phyloP scores from a whole-genome alignment of 257 asterid genomes.

The Nicotiana knightiana region DNA sequence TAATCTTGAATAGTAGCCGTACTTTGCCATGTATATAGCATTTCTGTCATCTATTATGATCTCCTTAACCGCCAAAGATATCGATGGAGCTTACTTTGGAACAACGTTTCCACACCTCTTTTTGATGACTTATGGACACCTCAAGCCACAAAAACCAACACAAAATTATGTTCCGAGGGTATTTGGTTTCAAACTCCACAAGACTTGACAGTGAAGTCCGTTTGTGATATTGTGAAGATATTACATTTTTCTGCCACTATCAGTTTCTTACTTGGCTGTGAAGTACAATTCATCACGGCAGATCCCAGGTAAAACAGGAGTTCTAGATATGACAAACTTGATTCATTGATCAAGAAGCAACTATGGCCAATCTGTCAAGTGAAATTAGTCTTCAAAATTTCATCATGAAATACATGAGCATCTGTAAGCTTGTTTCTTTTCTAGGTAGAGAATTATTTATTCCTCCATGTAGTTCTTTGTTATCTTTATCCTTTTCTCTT shows the following conservation, averaged over 20 bases:
- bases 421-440: constrained; percentile 21
- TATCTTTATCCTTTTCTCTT: neutral
- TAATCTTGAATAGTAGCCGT: neutral
- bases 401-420: constrained; percentile 12
- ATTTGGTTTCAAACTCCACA: constrained; percentile 92
- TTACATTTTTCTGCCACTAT: constrained; percentile 25
- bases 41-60: constrained; percentile 6
- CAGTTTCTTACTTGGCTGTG: constrained; percentile 30
- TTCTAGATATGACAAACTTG: constrained; percentile 29
- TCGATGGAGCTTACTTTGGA: constrained; percentile 89
- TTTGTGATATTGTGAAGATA: constrained; percentile 17
- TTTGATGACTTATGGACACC: constrained; percentile 92
- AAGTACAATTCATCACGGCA: constrained; percentile 12
- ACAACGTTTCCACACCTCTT: constrained; percentile 93
- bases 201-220: constrained; percentile 36
- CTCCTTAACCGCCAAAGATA: constrained; percentile 64
- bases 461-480: constrained; percentile 6
- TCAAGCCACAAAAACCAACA: constrained; percentile 78
- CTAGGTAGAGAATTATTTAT: constrained; percentile 12
- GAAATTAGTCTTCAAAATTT: constrained; percentile 19
- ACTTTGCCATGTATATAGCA: neutral
- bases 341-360: constrained; percentile 29
- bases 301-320: constrained; percentile 1
- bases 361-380: constrained; percentile 17
- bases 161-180: constrained; percentile 82